A percentile compares a stretch with the other conserved stretches of the same genome.
phyloP scores from a whole-genome alignment of 176 grass and related monocot genomes.

The Olyra latifolia region DNA sequence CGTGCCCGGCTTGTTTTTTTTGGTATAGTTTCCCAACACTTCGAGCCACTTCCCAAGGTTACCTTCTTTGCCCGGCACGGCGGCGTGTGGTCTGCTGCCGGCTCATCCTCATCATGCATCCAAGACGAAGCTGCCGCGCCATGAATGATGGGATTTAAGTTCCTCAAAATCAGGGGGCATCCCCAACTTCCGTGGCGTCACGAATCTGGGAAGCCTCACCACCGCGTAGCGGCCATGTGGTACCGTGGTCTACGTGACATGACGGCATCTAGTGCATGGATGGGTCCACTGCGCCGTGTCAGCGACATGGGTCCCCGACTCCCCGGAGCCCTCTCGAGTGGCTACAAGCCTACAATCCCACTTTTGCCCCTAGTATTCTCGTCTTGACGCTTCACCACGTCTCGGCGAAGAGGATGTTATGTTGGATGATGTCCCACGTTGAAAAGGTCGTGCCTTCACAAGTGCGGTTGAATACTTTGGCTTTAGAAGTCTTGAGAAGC shows the following conservation, averaged over 20 bases:
- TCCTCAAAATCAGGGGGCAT: slow-evolving; percentile 16
- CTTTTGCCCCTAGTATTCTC: background rate
- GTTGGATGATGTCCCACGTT: too few relatives aligned
- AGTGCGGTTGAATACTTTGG: too few relatives aligned
- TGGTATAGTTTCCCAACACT: too few relatives aligned
- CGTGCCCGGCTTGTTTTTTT: too few relatives aligned
- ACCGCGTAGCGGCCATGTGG: background rate
- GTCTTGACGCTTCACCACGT: too few relatives aligned
- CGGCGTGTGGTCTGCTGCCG: background rate
- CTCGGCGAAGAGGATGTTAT: too few relatives aligned
- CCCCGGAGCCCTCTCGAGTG: too few relatives aligned
- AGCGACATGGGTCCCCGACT: background rate
- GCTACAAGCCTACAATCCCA: background rate
- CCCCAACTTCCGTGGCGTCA: background rate
- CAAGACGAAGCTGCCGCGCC: background rate
- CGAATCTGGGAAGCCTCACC: background rate
- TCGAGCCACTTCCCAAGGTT: background rate
- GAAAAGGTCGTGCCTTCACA: too few relatives aligned
- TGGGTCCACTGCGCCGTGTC: background rate
- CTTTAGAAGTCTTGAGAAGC: too few relatives aligned
- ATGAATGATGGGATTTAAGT: background rate
- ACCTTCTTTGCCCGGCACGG: background rate
- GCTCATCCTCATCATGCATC: background rate
- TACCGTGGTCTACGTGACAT: background rate
- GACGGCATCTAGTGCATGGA: background rate